A percentile compares a stretch with the other conserved stretches of the same genome.
Evolutionary conservation across 1,284 basidiomycete species (phyloP).

Genomic region (Ustilago loliicola): DNA sequence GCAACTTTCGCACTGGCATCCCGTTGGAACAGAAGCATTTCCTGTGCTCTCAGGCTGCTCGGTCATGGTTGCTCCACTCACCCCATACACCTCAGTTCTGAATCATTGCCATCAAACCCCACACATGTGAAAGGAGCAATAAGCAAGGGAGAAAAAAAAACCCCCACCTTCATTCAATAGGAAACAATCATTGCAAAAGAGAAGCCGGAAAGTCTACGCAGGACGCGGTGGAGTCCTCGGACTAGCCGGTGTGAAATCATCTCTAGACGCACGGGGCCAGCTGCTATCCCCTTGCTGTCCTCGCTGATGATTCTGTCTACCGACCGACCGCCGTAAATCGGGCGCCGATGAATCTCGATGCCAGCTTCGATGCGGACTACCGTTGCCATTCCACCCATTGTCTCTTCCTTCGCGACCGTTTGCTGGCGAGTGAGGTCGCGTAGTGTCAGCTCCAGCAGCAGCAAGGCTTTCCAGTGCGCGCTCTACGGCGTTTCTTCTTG

Average conservation of each 20-base stretch:
- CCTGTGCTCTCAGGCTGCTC: no score
- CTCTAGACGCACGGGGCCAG: background rate
- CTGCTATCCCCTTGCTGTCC: background rate
- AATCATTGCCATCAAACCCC: no score
- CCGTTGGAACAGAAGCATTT: no score
- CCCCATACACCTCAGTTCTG: no score
- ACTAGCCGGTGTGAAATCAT: background rate
- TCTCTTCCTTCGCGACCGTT: background rate
- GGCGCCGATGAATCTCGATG: constrained; percentile 1
- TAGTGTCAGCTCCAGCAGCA: constrained; percentile 18
- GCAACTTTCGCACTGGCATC: background rate
- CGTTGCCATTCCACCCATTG: constrained; percentile 3
- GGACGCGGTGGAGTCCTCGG: constrained; percentile 26
- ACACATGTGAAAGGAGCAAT: no score
- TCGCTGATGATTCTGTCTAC: constrained; percentile 5
- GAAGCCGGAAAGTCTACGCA: background rate
- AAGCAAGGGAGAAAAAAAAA: no score
- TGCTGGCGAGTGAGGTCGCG: background rate
- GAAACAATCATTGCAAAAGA: no score
- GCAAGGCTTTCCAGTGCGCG: constrained; percentile 29
- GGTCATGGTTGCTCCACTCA: no score
- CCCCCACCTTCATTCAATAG: no score
- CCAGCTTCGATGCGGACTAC: constrained; percentile 13
- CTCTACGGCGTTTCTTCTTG: constrained; percentile 26
- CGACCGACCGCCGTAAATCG: constrained; percentile 12